Evolutionary conservation across 768 basidiomycete genomes (phyloP), one percentile per base, ranked within the genome.

Genomic region (Rhodotorula sphaerocarpa): DNA sequence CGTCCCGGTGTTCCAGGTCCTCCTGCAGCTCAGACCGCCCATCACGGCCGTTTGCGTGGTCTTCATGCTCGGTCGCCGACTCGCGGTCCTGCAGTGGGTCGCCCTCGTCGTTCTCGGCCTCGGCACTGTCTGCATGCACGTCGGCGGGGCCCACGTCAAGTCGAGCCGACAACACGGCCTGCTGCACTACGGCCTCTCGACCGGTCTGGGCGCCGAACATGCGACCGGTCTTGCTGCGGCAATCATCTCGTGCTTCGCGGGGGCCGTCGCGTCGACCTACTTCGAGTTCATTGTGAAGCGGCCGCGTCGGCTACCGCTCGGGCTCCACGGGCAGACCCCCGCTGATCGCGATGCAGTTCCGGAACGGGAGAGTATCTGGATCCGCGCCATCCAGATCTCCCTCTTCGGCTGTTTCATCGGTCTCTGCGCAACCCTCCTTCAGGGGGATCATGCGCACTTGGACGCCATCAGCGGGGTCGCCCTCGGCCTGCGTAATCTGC

Each of bases 1-100:
- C 33, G 70, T 72, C 6, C 71, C 71, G 2, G 67, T 72, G 41
- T 72, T 72, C 53, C 71, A 72, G 42, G 70, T 72, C 52, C 69
- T 70, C 5, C 70, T 70, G 39, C 71, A 72, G 55, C 65, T 72
- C 39, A 72, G 70, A 59, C 63, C 66, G 30, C 59, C 63, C 55
- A 61, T 68, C 52, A 68, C 66, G 11, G 66, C 66, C 34, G 15
- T 68, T 10, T 51, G 44, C 51, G 66, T 62, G 12, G 66, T 68
- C 20, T 20, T 61, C 47, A 68, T 68, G 62, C 66, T 68, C 51
- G 62, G 62, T 0, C 58, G 66, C 3, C 61, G 66, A 36, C 62
- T 68, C 42, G n/a, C 55, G 7, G 1, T 43, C 30, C 5, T 55
- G 2, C 66, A 68, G 42, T 68, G 66, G 66, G 14, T 61, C 36